phyloP scores from a whole-genome alignment of 2,329 filamentous ascomycete species.

The Xylariomycetidae sp. region DNA sequence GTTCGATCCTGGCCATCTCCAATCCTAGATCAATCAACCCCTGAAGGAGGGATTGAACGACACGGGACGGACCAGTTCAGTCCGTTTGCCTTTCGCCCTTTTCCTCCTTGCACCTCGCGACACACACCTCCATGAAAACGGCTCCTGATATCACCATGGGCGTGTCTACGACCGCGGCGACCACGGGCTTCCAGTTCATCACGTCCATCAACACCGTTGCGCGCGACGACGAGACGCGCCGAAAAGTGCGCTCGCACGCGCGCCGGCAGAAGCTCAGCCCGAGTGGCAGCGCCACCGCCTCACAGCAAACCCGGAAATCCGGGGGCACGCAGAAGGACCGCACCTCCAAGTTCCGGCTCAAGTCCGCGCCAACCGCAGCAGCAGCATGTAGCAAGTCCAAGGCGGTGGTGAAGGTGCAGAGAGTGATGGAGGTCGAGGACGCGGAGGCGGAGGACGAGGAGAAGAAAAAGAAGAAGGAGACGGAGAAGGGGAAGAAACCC shows the following conservation, averaged over 20 bases:
- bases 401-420: background rate
- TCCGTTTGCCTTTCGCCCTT: background rate
- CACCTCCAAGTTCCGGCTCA: slow-evolving; percentile 27
- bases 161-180: slow-evolving; percentile 1
- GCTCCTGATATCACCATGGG: slow-evolving; percentile 8
- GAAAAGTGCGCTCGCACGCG: slow-evolving; percentile 28
- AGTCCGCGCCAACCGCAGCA: slow-evolving; percentile 7
- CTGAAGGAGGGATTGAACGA: no score
- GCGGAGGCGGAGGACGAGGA: background rate
- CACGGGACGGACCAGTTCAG: no score
- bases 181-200: slow-evolving; percentile 28
- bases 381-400: slow-evolving; percentile 2
- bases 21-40: no score
- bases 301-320: slow-evolving; percentile 19
- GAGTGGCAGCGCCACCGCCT: background rate
- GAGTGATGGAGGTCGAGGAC: background rate
- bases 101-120: no score
- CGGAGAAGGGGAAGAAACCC: slow-evolving; percentile 6
- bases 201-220: slow-evolving; percentile 29
- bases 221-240: slow-evolving; percentile 29
- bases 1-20: slow-evolving; percentile 13
- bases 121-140: no score
- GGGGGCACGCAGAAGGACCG: slow-evolving; percentile 27
- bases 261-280: slow-evolving; percentile 23
- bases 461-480: slow-evolving; percentile 2